Base-by-base conservation (phyloP, 768 basidiomycete genomes). In the Boletus subparvulus region DNA sequence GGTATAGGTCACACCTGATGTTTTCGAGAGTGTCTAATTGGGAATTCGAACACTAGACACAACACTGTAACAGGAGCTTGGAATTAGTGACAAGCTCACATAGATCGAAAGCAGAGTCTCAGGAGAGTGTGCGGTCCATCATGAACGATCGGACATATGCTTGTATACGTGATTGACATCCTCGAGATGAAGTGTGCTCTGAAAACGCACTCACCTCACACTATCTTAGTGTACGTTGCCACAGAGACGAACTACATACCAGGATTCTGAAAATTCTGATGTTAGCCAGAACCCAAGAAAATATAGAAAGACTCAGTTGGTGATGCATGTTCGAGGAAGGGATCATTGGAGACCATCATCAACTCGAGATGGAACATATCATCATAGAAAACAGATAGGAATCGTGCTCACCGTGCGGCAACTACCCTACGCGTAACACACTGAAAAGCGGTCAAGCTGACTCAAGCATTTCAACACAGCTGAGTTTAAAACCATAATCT, bases 251-350 rank as follows among this genome's bases (percentile, higher is more conserved):
- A 11, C 12, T 55, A 24, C 14, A 21, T 21, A 21, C 21, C 21
- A 21, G 21, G 21, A 21, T 21, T 21, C 21, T 21, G 21, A 21
- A 21, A 21, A 21, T 21, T 21, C 21, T 1, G 30, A 8, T 3
- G 55, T 64, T 8, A 66, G 56, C 6, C 39, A 39, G 10, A 4
- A 60, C 39, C 39, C 26, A 56, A 50, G 61, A 69, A 61, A 74
- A 68, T 59, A 42, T 26, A 49, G 51, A 52, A 66, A 68, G 62
- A 73, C 70, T 78, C 77, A 75, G 77, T 74, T 78, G 77, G 77
- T 78, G 77, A 78, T 89, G 87, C 87, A 88, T 88, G 86, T 87
- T 84, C 77, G 86, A 88, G 85, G 73, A 50, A 72, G 70, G 86
- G 86, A 78, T 87, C 86, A 87, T 82, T 74, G 76, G 74, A 70